Evolutionary conservation across 352 stramenopile species (phyloP).

Genomic region (Thalassiosira allenii): DNA sequence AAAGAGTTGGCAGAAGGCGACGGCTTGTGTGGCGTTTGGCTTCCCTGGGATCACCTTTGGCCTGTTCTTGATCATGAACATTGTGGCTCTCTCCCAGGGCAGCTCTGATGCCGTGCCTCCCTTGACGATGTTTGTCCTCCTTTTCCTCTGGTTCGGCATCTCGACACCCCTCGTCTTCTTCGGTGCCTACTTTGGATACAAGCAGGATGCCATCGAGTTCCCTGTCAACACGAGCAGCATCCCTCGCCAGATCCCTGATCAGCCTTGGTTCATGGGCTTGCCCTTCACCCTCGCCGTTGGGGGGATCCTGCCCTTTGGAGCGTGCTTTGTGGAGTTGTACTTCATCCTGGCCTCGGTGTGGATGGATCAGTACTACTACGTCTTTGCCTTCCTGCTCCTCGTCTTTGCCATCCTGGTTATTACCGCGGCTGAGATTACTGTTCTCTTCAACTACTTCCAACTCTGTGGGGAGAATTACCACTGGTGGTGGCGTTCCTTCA

Average conservation of each 20-base stretch:
- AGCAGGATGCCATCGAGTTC: conserved; percentile 92
- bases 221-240: conserved; percentile 98
- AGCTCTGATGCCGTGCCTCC: conserved; percentile 96
- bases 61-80: conserved; percentile 98
- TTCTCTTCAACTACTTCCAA: conserved; percentile 99
- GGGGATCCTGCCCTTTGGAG: conserved; percentile 98
- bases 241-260: conserved; percentile 95
- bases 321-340: conserved; percentile 99
- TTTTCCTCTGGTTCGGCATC: conserved; percentile 99
- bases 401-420: conserved; percentile 98
- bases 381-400: conserved; percentile 99
- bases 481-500: conserved; percentile 99
- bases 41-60: conserved; percentile 97
- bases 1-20: conserved; percentile 98
- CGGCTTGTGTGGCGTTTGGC: conserved; percentile 93
- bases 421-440: conserved; percentile 99
- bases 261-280: conserved; percentile 98
- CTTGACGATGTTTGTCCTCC: conserved; percentile 95
- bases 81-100: conserved; percentile 93
- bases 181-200: conserved; percentile 98
- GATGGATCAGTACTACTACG: conserved; percentile 98
- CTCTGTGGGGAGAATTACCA: conserved; percentile 99
- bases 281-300: conserved; percentile 93
- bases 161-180: conserved; percentile 98
- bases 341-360: conserved; percentile 97